phyloP scores from a whole-genome alignment of 2,329 filamentous ascomycete species.

The Emericellopsis atlantica region DNA sequence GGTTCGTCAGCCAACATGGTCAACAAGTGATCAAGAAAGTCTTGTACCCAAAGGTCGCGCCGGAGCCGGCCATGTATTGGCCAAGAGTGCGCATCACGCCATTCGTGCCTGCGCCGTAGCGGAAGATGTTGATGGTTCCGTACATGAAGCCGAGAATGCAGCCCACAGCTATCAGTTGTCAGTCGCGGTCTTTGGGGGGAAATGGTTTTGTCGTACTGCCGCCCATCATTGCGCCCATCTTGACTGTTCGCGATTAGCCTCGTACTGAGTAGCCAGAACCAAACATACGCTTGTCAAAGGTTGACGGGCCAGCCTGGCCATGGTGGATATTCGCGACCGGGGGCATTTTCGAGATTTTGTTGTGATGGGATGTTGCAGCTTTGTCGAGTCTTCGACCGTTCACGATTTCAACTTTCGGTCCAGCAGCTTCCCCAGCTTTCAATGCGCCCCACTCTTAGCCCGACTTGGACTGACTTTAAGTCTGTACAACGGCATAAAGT shows the following conservation, averaged over 20 bases:
- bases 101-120: slow-evolving; percentile 85
- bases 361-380: too few relatives aligned
- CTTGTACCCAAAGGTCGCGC: slow-evolving; percentile 82
- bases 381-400: too few relatives aligned
- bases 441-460: too few relatives aligned
- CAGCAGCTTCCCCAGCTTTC: too few relatives aligned
- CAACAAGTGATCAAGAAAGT: neutral
- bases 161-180: slow-evolving; percentile 59
- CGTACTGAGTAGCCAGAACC: neutral
- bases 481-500: slow-evolving; percentile 11
- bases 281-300: slow-evolving; percentile 39
- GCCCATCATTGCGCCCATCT: slow-evolving; percentile 98
- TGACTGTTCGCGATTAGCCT: slow-evolving; percentile 25
- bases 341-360: slow-evolving; percentile 17
- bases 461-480: too few relatives aligned
- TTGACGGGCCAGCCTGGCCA: slow-evolving; percentile 34
- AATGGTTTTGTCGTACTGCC: slow-evolving; percentile 60
- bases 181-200: neutral
- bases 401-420: too few relatives aligned
- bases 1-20: neutral
- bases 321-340: slow-evolving; percentile 24
- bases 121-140: slow-evolving; percentile 91
- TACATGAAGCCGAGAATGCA: slow-evolving; percentile 97
- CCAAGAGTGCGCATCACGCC: slow-evolving; percentile 89
- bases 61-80: slow-evolving; percentile 93